Percentiles rank a stretch among this genome's conserved stretches.
Conservation (phyloP, 2,329 filamentous ascomycete genomes). For the Pestalotiopsis fici region DNA sequence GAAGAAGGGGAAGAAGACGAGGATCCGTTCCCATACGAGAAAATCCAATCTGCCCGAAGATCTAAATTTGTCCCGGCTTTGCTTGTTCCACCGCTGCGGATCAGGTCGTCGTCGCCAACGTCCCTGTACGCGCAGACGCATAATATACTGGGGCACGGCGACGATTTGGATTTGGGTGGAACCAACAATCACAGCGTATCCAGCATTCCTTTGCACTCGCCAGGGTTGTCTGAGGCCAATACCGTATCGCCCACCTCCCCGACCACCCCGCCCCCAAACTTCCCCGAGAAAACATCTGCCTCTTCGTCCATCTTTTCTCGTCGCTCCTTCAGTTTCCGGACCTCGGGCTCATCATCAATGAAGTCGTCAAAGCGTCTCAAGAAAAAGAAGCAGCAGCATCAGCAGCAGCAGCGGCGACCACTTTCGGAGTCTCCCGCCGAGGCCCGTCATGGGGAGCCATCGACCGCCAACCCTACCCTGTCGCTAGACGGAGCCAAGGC, state of each 20-base stretch:
- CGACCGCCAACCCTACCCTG: background rate
- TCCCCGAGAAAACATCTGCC: slow-evolving; percentile 20
- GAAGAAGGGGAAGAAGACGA: slow-evolving; percentile 34
- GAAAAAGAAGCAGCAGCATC: slow-evolving; percentile 5
- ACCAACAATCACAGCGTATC: slow-evolving; percentile 21
- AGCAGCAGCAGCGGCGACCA: background rate
- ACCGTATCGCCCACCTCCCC: slow-evolving; percentile 28
- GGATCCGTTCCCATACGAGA: slow-evolving; percentile 33
- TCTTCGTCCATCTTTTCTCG: slow-evolving; percentile 18
- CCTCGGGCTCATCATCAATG: slow-evolving; percentile 15
- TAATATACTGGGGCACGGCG: slow-evolving; percentile 17
- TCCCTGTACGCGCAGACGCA: slow-evolving; percentile 29
- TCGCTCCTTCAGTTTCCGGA: slow-evolving; percentile 27
- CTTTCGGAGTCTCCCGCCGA: background rate
- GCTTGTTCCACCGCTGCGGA: slow-evolving; percentile 21
- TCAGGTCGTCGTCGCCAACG: slow-evolving; percentile 19
- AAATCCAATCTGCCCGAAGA: slow-evolving; percentile 19
- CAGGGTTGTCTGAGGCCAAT: slow-evolving; percentile 27
- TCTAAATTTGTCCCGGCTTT: slow-evolving; percentile 16
- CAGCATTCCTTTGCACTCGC: slow-evolving; percentile 26
- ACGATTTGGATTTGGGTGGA: background rate
- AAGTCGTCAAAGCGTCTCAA: slow-evolving; percentile 10
- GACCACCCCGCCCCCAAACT: slow-evolving; percentile 26
- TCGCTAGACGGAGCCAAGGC: slow-evolving; percentile 1
- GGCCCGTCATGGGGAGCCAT: background rate